Conservation (phyloP, 495 filamentous ascomycete species). For the Terfezia claveryi region DNA sequence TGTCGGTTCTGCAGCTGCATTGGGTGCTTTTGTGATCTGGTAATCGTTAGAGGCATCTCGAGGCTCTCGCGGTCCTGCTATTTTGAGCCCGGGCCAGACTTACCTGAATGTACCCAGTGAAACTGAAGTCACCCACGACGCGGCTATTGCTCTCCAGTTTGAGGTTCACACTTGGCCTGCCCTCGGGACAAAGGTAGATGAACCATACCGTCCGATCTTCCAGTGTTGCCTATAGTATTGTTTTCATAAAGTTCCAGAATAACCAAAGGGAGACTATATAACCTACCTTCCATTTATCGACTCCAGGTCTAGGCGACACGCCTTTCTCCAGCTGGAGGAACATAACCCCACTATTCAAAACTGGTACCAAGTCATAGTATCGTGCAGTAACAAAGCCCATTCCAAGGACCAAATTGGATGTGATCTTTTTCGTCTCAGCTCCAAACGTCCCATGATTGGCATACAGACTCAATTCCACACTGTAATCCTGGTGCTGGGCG, state of each 20-base stretch:
- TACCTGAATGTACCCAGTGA: slow-evolving; percentile 62
- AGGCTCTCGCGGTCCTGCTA: slow-evolving; percentile 18
- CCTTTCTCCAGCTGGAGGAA: slow-evolving; percentile 44
- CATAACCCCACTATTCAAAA: slow-evolving; percentile 50
- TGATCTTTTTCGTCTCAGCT: slow-evolving; percentile 16
- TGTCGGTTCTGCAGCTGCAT: slow-evolving; percentile 33
- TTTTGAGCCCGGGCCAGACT: slow-evolving; percentile 20
- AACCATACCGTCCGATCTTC: slow-evolving; percentile 61
- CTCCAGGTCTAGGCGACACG: slow-evolving; percentile 31
- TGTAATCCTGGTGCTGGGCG: slow-evolving; percentile 35
- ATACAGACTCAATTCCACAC: slow-evolving; percentile 40
- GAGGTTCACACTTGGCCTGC: slow-evolving; percentile 21
- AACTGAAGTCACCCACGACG: slow-evolving; percentile 9
- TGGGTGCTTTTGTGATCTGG: background rate
- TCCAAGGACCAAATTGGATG: slow-evolving; percentile 71
- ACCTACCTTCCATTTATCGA: slow-evolving; percentile 53
- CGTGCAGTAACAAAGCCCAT: slow-evolving; percentile 68
- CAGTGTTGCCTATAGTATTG: slow-evolving; percentile 21
- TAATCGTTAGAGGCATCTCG: background rate
- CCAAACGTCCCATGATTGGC: slow-evolving; percentile 26
- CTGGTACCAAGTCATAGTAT: slow-evolving; percentile 47
- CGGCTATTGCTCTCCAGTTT: slow-evolving; percentile 1
- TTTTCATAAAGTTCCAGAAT: too few relatives aligned
- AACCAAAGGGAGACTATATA: too few relatives aligned
- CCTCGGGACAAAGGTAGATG: slow-evolving; percentile 41